Base-by-base conservation (phyloP, 352 stramenopile genomes). In the Phytophthora constricta region DNA sequence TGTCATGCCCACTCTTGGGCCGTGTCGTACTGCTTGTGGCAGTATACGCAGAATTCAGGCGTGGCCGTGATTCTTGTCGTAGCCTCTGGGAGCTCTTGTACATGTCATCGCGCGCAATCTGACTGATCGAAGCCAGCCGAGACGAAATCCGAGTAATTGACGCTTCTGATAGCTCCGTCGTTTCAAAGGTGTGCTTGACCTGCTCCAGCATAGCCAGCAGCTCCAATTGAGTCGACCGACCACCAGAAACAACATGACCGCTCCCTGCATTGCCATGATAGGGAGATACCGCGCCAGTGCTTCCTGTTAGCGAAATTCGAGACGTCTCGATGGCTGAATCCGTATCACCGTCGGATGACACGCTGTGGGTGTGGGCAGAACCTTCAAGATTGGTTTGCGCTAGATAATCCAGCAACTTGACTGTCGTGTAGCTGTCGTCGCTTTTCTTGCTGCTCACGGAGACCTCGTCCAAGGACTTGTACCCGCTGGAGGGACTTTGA, bases 91-190 rank as follows among this genome's bases (percentile, higher is more conserved):
- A 47, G 19, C 17, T 47, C 23, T 17, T 75, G 31, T 64, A 68
- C 31, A 84, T 26, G 26, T 91, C 82, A 28, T 88, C 72, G 17
- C 70, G 70, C n/a, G 85, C 78, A 26, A 91, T 84, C 49, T 87
- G 80, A 45, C 75, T 78, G 17, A 91, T 84, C 5, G 81, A 79
- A 7, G 64, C 61, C 22, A 91, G 51, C 52, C 88, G 55, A 13
- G 79, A 78, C 26, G 79, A 79, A 58, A 91, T 73, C 11, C 70
- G 74, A 4, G 81, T 68, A 28, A 87, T 79, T 4, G 78, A 65
- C n/a, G 80, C 64, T 19, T 89, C 80, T 1, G 54, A 82, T 10
- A 91, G 64, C 53, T 90, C 80, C 41, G 76, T 71, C 23, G 72
- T 42, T 26, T 84, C 68, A 42, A 72, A 88, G 3, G 72, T 81